A percentile compares a stretch with the other conserved stretches of the same genome.
Conservation (phyloP, 2,329 filamentous ascomycete species). For the Paecilomyces sp. region DNA sequence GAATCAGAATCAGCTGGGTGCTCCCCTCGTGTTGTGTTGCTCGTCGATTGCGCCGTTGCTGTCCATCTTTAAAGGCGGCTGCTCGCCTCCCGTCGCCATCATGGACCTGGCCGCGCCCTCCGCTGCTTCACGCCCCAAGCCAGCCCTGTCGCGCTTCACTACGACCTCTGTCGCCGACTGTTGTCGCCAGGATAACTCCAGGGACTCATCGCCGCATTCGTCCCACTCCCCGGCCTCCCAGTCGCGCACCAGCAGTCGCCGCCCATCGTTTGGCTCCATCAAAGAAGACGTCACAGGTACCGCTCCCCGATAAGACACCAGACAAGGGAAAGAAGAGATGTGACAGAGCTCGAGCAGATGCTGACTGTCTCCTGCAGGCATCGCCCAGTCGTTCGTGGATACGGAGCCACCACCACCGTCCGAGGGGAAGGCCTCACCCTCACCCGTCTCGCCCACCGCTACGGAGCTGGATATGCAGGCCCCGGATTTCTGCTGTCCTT, state of each 20-base stretch:
- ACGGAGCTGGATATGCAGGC: conserved; percentile 23
- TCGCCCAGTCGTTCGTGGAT: conserved; percentile 39
- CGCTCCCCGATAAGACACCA: conserved; percentile 1
- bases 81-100: background rate
- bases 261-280: conserved; percentile 36
- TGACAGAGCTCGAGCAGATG: background rate
- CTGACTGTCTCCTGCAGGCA: conserved; percentile 20
- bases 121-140: conserved; percentile 16
- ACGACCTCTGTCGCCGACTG: conserved; percentile 13
- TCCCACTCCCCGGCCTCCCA: conserved; percentile 27
- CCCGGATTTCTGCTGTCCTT: conserved; percentile 40
- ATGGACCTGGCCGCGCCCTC: conserved; percentile 13
- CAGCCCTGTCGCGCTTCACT: conserved; percentile 14
- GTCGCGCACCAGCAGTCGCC: conserved; percentile 34
- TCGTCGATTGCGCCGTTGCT: conserved; percentile 5
- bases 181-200: conserved; percentile 15
- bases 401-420: conserved; percentile 24
- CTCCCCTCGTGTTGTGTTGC: conserved; percentile 5
- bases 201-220: conserved; percentile 22
- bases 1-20: conserved; percentile 8
- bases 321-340: background rate
- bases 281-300: conserved; percentile 37
- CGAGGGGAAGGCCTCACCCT: conserved; percentile 17
- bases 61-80: conserved; percentile 2
- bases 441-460: conserved; percentile 12